Evolutionary conservation across 2,329 filamentous ascomycete genomes (phyloP).

Genomic region (Talaromyces sp.): DNA sequence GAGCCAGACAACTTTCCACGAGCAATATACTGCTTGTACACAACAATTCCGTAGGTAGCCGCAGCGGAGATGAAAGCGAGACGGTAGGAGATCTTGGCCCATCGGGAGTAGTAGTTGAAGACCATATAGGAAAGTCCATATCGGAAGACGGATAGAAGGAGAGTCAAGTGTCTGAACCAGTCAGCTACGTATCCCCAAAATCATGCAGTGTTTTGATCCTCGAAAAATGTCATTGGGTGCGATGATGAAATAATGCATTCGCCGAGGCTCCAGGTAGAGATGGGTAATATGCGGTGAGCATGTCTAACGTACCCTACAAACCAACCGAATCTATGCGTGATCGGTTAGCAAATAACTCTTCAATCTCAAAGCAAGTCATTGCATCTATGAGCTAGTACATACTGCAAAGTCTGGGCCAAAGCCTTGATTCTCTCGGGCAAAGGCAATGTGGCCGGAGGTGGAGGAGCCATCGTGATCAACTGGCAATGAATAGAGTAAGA

Average conservation of each 20-base stretch:
- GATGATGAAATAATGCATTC: neutral
- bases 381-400: slow-evolving; percentile 42
- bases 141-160: slow-evolving; percentile 76
- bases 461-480: slow-evolving; percentile 61
- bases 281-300: slow-evolving; percentile 19
- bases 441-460: slow-evolving; percentile 65
- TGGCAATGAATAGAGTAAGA: neutral
- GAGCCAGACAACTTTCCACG: slow-evolving; percentile 69
- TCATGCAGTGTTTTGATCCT: neutral
- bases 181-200: slow-evolving; percentile 21
- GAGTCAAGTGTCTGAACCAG: slow-evolving; percentile 68
- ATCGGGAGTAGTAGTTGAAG: slow-evolving; percentile 77
- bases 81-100: slow-evolving; percentile 82
- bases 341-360: neutral
- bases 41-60: slow-evolving; percentile 92
- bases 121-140: slow-evolving; percentile 83
- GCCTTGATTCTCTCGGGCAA: slow-evolving; percentile 69
- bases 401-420: slow-evolving; percentile 88
- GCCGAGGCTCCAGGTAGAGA: slow-evolving; percentile 8
- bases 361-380: neutral
- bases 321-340: slow-evolving; percentile 58
- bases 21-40: slow-evolving; percentile 94
- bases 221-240: neutral
- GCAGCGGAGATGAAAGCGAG: slow-evolving; percentile 85
- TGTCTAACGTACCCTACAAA: slow-evolving; percentile 65